phyloP scores from a whole-genome alignment of 306 rosid genomes.

The Citrullus colocynthis region DNA sequence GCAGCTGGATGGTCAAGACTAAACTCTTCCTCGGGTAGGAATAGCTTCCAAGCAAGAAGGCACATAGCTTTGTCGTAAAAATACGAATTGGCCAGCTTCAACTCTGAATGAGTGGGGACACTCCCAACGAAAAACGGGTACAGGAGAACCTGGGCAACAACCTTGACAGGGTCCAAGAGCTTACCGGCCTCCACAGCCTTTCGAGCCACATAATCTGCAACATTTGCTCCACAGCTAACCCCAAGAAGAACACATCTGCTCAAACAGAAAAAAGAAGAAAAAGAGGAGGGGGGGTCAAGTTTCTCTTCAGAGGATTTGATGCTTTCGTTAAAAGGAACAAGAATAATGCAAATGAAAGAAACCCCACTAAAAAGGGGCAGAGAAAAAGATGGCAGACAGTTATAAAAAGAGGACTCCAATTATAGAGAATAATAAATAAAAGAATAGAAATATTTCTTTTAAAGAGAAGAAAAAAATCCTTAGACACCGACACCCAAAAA shows the following conservation, averaged over 20 bases:
- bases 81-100: constrained; percentile 84
- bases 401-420: background rate
- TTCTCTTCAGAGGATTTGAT: background rate
- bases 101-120: constrained; percentile 84
- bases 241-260: constrained; percentile 94
- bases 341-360: background rate
- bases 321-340: background rate
- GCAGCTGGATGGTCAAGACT: constrained; percentile 87
- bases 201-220: constrained; percentile 81
- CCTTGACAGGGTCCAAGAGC: constrained; percentile 87
- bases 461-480: background rate
- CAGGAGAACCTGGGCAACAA: constrained; percentile 82
- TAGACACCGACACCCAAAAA: background rate
- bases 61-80: constrained; percentile 94
- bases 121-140: constrained; percentile 83
- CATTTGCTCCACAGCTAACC: constrained; percentile 94
- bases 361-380: background rate
- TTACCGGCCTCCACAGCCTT: constrained; percentile 86
- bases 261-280: constrained; percentile 2
- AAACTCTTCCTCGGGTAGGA: constrained; percentile 73
- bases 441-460: background rate
- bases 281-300: background rate
- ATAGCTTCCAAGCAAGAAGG: constrained; percentile 83
- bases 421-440: background rate
- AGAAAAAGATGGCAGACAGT: background rate